Evolutionary conservation across 2,329 filamentous ascomycete genomes (phyloP), one percentile per base, ranked within the genome.

Genomic region (Arthrobotrys pseudoclavata): DNA sequence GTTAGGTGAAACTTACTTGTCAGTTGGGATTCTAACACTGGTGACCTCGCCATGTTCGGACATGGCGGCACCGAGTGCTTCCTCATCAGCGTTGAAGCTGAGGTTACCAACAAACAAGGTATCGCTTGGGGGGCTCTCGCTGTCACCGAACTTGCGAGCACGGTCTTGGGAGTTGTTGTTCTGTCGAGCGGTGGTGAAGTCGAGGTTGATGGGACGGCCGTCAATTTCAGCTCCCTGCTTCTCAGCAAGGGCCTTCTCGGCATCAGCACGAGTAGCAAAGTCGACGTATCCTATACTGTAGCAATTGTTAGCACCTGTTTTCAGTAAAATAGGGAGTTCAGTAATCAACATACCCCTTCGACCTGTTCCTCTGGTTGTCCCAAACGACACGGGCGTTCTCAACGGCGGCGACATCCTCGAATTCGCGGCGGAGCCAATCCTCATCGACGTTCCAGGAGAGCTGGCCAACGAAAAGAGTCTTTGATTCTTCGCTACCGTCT

Each of bases 71-170:
- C 87, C 87, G 81, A 97, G 87, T 80, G 87, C 85, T 69, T 94
- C 91, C 86, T 96, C 92, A 82, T 91, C 90, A 82, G 91, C 90
- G 80, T 92, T 90, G 85, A 96, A 97, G 62, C 92, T 90, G 80
- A 97, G 86, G 87, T 97, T 97, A 82, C 94, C 94, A 80, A 97
- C 90, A 85, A 96, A 97, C 76, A 97, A 88, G 48, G 94, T 97
- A 81, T 94, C 91, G 83, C 90, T 92, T 83, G 92, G 91, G 79
- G 92, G 89, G 86, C 91, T 94, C 83, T 90, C 86, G 81, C 89
- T 87, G 84, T 97, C 94, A 80, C 94, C 94, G 83, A 91, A 95
- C 83, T 89, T 87, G 42, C 86, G 84, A 81, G 90, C 89, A 55
- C 90, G 89, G 80, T 91, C 88, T 81, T 87, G 86, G 79, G 86